Percentiles rank a stretch among this genome's conserved stretches.
These are phyloP conservation scores for Tilletia walkeri DNA, from an alignment of 1,284 basidiomycete genomes.

Conservation along the genomic window DNA sequence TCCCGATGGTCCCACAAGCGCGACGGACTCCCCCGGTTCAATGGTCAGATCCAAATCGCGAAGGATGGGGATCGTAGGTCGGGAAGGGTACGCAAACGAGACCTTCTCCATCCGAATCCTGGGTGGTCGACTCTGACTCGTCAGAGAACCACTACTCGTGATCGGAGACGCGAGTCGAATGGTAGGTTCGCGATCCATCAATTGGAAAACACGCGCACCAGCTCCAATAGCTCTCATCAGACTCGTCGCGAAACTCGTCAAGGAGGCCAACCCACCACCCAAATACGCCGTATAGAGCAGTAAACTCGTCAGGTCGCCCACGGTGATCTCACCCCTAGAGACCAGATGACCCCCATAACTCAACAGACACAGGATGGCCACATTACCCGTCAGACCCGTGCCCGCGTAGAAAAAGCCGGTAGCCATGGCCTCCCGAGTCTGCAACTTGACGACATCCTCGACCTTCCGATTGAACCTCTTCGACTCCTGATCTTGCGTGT, in stretches of 20 bases:
- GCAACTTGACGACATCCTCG: slow-evolving; percentile 70
- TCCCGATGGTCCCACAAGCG: slow-evolving; percentile 56
- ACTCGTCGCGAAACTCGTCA: slow-evolving; percentile 58
- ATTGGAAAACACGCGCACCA: slow-evolving; percentile 84
- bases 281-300: slow-evolving; percentile 91
- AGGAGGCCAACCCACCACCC: slow-evolving; percentile 62
- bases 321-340: slow-evolving; percentile 75
- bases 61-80: slow-evolving; percentile 55
- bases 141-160: slow-evolving; percentile 15
- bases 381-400: slow-evolving; percentile 91
- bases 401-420: slow-evolving; percentile 82
- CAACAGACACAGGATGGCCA: slow-evolving; percentile 81
- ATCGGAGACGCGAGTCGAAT: slow-evolving; percentile 26
- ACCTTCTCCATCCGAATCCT: slow-evolving; percentile 57
- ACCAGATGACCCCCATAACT: slow-evolving; percentile 94
- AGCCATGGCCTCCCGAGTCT: slow-evolving; percentile 83
- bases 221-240: slow-evolving; percentile 78
- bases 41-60: slow-evolving; percentile 56
- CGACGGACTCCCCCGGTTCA: slow-evolving; percentile 50
- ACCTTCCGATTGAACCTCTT: slow-evolving; percentile 63
- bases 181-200: slow-evolving; percentile 67
- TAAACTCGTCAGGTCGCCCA: slow-evolving; percentile 63
- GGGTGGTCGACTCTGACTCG: slow-evolving; percentile 19
- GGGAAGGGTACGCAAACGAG: slow-evolving; percentile 57
- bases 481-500: slow-evolving; percentile 71